A percentile compares a stretch with the other conserved stretches of the same genome.
phyloP scores from a whole-genome alignment of 2,329 filamentous ascomycete genomes.

The Arthrinium phaeospermum region DNA sequence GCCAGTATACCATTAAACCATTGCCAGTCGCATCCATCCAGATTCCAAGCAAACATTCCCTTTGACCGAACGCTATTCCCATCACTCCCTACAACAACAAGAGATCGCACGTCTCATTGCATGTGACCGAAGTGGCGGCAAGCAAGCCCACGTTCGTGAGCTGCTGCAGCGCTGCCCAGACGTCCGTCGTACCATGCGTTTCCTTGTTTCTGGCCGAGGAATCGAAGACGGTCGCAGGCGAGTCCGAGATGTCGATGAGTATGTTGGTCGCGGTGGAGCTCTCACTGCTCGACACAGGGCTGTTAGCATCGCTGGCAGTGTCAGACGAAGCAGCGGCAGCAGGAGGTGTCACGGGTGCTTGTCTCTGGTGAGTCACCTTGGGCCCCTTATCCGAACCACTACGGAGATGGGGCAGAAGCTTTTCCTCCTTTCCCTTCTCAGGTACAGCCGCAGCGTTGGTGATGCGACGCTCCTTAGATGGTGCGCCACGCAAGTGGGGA shows the following conservation, averaged over 20 bases:
- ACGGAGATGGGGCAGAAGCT: neutral
- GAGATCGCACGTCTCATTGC: neutral
- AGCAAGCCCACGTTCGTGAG: neutral
- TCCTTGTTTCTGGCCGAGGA: neutral
- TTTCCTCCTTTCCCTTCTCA: neutral
- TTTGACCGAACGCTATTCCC: neutral
- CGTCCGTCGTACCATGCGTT: neutral
- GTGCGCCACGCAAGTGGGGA: neutral
- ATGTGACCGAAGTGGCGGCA: neutral
- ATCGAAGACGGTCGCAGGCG: neutral
- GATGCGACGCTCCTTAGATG: neutral
- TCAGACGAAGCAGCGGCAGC: neutral
- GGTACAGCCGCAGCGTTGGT: neutral
- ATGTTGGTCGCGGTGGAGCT: neutral
- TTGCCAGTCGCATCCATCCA: too few relatives aligned
- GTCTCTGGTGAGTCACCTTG: neutral
- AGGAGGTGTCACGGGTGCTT: neutral
- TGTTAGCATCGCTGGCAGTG: neutral
- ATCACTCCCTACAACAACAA: neutral
- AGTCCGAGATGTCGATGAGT: neutral
- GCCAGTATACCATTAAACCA: too few relatives aligned
- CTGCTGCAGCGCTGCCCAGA: conserved; percentile 4
- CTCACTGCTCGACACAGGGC: neutral
- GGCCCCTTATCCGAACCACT: neutral
- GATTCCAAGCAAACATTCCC: neutral